Evolutionary conservation across 768 basidiomycete species (phyloP), one percentile per base, ranked within the genome.

Genomic region (Infundibulicybe gibba): DNA sequence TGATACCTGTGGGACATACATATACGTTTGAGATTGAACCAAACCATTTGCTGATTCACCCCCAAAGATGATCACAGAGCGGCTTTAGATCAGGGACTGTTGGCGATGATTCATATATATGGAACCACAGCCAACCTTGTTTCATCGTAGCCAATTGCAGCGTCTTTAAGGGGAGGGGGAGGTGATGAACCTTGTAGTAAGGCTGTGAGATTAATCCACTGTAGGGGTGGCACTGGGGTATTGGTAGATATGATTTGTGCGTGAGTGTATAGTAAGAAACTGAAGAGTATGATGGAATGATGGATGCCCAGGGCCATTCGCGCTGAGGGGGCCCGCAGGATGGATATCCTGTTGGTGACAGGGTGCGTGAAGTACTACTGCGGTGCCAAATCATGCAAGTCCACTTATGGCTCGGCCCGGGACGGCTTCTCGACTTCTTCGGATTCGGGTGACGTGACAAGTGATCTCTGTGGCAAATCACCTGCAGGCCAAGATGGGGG

Each of bases 131-230:
- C 43, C 13, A 42, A 72, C 74, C 69, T 75, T 31, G 56, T 60
- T 40, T 76, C 74, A 53, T 78, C 74, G 47, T 77, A 79, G 12
- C 86, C 89, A 53, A 91, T 81, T 31, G 83, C 74, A 6, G 86
- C 79, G 55, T 87, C 83, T 61, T 80, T 85, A 53, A 90, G 71
- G 30, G 80, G 76, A 6, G 83, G 81, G 6, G 85, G 79, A 1
- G 69, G 63, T 3, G 76, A 46, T 1, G 83, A 61, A 30, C 86
- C 85, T 25, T 64, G 65, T 37, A 86, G 66, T 44, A 81, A 67
- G 53, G 53, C 50, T 4, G 84, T 77, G 54, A 90, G 67, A 62
- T 88, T 87, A 60, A 91, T 78, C 89, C 83, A 86, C 64, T 87
- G 83, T 3, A 86, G 68, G 34, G 83, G 83, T 19, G 84, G 83